Evolutionary conservation across 1,139 yeast species (phyloP).

Genomic region (Lizanozyma gosingica): DNA sequence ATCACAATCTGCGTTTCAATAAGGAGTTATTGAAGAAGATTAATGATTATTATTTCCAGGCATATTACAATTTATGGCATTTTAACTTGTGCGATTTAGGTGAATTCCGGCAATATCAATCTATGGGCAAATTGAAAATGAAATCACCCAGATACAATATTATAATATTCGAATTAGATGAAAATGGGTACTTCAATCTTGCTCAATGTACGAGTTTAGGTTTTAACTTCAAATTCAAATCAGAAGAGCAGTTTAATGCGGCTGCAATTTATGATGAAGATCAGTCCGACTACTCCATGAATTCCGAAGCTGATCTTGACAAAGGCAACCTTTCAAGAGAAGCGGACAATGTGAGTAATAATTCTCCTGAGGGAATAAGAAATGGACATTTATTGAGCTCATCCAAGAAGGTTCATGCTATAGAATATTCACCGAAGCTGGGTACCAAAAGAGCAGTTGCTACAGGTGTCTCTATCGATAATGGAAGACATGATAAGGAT

Average conservation of each 20-base stretch:
- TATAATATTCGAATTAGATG: conserved; percentile 19
- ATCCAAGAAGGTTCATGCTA: conserved; percentile 5
- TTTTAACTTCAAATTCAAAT: conserved; percentile 23
- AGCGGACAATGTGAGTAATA: conserved; percentile 2
- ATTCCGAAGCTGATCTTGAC: conserved; percentile 1
- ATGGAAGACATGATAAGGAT: neutral
- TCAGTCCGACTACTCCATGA: neutral
- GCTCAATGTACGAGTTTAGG: conserved; percentile 26
- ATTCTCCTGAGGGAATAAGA: conserved; percentile 2
- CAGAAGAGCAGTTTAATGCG: conserved; percentile 4
- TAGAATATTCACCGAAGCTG: conserved; percentile 10
- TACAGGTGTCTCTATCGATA: neutral
- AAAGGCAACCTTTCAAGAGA: neutral
- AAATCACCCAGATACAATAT: conserved; percentile 11
- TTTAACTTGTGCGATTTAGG: conserved; percentile 54
- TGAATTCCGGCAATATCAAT: neutral
- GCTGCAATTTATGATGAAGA: conserved; percentile 1
- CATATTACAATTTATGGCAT: conserved; percentile 72
- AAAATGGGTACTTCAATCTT: conserved; percentile 18
- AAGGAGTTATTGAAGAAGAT: conserved; percentile 23
- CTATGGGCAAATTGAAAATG: neutral
- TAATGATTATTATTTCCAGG: conserved; percentile 50
- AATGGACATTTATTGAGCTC: too few relatives aligned
- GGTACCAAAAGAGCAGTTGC: conserved; percentile 7
- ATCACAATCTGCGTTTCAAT: conserved; percentile 2